phyloP scores from a whole-genome alignment of 305 asterid species.

The Fraxinus angustifolia region DNA sequence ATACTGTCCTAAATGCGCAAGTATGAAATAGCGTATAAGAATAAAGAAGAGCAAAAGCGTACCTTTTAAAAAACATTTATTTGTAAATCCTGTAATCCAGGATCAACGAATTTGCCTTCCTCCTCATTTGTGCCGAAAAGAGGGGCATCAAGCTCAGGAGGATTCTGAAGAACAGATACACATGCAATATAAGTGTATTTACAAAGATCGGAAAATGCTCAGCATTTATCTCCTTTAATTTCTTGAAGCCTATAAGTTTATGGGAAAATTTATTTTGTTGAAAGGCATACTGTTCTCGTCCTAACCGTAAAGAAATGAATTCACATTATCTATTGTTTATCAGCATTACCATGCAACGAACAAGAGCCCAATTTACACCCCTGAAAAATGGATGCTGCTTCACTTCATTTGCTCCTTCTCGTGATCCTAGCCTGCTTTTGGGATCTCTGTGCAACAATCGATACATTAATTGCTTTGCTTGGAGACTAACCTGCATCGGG shows the following conservation, averaged over 20 bases:
- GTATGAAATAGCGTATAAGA: not conserved
- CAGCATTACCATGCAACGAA: slow-evolving; percentile 82
- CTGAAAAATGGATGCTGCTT: slow-evolving; percentile 86
- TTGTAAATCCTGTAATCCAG: slow-evolving; percentile 73
- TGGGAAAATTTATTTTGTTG: no score
- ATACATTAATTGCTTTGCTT: slow-evolving; percentile 78
- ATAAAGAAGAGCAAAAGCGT: slow-evolving; percentile 5
- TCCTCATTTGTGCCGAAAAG: slow-evolving; percentile 31
- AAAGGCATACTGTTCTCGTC: not conserved
- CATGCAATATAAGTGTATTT: not conserved
- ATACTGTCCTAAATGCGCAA: not conserved
- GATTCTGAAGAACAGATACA: slow-evolving; percentile 42
- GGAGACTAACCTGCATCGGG: slow-evolving; percentile 70
- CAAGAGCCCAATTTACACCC: slow-evolving; percentile 89
- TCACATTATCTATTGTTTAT: not conserved
- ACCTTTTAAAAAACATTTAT: slow-evolving; percentile 72
- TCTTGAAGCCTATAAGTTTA: not conserved
- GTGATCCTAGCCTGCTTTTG: slow-evolving; percentile 82
- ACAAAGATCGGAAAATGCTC: not conserved
- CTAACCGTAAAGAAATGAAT: not conserved
- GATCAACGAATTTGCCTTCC: slow-evolving; percentile 57
- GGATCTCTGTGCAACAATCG: slow-evolving; percentile 91
- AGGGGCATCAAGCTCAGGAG: slow-evolving; percentile 74
- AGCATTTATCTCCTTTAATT: not conserved
- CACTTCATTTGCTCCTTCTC: slow-evolving; percentile 87